Percentiles rank a stretch among this genome's conserved stretches.
Evolutionary conservation across 129 eudicot species (phyloP).

Genomic region (Lactuca sativa): DNA sequence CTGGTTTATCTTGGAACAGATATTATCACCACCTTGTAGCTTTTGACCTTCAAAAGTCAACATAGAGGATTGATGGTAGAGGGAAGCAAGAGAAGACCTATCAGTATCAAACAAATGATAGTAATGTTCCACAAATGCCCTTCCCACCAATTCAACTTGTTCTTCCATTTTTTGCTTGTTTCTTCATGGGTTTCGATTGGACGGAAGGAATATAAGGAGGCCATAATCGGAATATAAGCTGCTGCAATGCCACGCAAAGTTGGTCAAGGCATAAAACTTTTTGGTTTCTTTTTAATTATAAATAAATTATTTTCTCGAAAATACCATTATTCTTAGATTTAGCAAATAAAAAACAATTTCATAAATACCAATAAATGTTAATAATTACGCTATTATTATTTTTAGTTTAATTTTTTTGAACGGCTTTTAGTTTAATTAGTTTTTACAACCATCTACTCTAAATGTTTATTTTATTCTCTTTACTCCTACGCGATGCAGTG

Average conservation of each 20-base stretch:
- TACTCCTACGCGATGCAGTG: too few relatives aligned
- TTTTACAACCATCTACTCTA: too few relatives aligned
- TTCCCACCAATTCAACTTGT: constrained; percentile 64
- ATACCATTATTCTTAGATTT: neutral
- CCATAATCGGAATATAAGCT: constrained; percentile 33
- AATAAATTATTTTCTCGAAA: neutral
- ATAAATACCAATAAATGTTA: too few relatives aligned
- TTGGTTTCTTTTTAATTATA: constrained; percentile 3
- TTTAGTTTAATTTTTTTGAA: too few relatives aligned
- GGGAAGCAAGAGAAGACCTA: constrained; percentile 54
- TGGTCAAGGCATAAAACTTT: constrained; percentile 20
- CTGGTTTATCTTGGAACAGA: constrained; percentile 47
- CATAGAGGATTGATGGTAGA: constrained; percentile 72
- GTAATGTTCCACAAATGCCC: constrained; percentile 90
- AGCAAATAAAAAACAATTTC: too few relatives aligned
- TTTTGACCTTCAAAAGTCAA: constrained; percentile 76
- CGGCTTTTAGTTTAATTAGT: too few relatives aligned
- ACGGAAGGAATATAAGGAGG: constrained; percentile 16
- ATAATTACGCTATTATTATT: too few relatives aligned
- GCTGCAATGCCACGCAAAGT: constrained; percentile 67
- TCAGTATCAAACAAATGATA: constrained; percentile 69
- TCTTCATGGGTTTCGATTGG: neutral
- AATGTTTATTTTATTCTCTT: too few relatives aligned
- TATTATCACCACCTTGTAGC: constrained; percentile 55
- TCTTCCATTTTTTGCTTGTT: constrained; percentile 54